These are phyloP conservation scores for Populus euphratica DNA, from an alignment of 345 rosid species.

Conservation along the genomic window DNA sequence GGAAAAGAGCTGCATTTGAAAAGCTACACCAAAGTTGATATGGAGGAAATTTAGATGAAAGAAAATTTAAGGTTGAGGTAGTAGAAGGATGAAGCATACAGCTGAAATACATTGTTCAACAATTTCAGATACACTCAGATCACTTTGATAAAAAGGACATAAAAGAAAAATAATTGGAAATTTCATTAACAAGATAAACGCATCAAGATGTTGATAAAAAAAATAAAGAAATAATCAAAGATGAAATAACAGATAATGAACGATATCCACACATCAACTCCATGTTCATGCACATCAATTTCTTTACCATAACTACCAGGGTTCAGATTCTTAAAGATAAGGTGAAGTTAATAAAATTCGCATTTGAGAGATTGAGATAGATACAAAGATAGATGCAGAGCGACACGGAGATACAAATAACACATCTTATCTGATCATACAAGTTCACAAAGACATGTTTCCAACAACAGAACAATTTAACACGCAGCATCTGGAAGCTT, in stretches of 20 bases:
- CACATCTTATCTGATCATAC: conserved; percentile 26
- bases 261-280: not conserved
- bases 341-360: not conserved
- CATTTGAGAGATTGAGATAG: not conserved
- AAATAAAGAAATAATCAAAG: not conserved
- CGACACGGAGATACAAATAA: not conserved
- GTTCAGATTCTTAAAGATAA: not conserved
- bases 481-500: conserved; percentile 31
- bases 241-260: not conserved
- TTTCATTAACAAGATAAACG: not conserved
- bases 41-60: too few relatives aligned
- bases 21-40: too few relatives aligned
- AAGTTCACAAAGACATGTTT: conserved; percentile 24
- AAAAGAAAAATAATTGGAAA: not conserved
- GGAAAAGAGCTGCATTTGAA: too few relatives aligned
- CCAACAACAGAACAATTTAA: conserved; percentile 20
- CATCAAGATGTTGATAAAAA: not conserved
- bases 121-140: not conserved
- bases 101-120: not conserved
- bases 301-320: not conserved
- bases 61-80: too few relatives aligned
- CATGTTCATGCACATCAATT: not conserved
- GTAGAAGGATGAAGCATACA: too few relatives aligned
- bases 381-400: not conserved
- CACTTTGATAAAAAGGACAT: not conserved